Conservation (phyloP, 495 filamentous ascomycete genomes). For the Staphylotrichum longicolle region DNA sequence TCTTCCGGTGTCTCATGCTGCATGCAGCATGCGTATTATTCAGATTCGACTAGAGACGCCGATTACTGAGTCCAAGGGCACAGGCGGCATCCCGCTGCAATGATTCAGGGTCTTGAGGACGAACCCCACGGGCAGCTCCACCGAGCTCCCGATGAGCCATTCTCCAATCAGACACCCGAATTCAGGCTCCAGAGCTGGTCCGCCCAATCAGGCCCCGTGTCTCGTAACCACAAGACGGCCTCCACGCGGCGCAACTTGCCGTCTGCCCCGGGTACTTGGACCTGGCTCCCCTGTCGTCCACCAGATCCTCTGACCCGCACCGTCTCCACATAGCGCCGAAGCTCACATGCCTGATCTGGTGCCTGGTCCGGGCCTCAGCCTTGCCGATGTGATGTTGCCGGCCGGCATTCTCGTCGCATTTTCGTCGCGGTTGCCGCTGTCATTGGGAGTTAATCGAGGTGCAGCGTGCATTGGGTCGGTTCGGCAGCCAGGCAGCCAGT, state of each 20-base stretch:
- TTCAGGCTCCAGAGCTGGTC: background rate
- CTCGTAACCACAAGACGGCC: constrained; percentile 15
- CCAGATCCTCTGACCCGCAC: background rate
- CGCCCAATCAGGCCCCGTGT: background rate
- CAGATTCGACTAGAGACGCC: no score
- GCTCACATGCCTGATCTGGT: background rate
- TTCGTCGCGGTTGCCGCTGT: background rate
- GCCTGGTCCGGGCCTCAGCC: constrained; percentile 13
- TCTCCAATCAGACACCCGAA: background rate
- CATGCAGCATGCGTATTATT: no score
- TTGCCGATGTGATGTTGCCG: background rate
- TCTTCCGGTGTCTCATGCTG: background rate
- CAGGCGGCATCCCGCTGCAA: background rate
- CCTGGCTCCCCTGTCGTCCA: background rate
- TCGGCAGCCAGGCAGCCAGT: background rate
- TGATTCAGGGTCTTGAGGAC: background rate
- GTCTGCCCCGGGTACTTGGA: background rate
- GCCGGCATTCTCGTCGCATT: no score
- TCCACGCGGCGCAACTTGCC: constrained; percentile 9
- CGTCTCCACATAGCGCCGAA: background rate
- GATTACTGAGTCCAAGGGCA: background rate
- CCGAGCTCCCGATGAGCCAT: background rate
- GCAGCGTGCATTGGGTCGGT: background rate
- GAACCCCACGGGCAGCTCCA: background rate
- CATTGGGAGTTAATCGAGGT: background rate